These are phyloP conservation scores for Boletus insuetus DNA, from an alignment of 768 basidiomycete genomes.

Conservation along the genomic window DNA sequence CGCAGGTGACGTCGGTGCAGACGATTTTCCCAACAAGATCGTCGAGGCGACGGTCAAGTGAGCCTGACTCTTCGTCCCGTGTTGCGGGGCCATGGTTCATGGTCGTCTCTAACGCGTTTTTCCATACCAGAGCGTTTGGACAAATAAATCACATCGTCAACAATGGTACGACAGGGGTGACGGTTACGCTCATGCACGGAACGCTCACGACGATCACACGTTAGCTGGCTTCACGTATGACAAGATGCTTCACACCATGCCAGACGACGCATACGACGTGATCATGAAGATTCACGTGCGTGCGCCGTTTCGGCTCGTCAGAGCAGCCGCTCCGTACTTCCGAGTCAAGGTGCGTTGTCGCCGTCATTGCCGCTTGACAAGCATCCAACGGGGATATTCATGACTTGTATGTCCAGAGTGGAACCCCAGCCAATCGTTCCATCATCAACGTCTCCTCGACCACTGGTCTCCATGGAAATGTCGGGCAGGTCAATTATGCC, in stretches of 20 bases:
- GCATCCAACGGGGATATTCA: not conserved
- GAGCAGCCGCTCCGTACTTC: conserved; percentile 83
- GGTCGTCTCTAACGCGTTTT: no score
- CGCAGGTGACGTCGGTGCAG: conserved; percentile 77
- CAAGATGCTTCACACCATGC: conserved; percentile 86
- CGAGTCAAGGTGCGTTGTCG: conserved; percentile 56
- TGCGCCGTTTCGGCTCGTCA: conserved; percentile 81
- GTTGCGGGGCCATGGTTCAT: no score
- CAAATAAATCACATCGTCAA: conserved; percentile 87
- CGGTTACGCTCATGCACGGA: no score
- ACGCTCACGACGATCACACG: not conserved
- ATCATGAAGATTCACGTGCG: conserved; percentile 84
- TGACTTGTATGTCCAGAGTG: conserved; percentile 35
- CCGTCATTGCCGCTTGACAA: not conserved
- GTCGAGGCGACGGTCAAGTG: conserved; percentile 74
- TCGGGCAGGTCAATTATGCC: conserved; percentile 83
- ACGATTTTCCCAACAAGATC: conserved; percentile 78
- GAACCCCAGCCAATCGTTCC: conserved; percentile 63
- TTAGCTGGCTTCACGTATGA: conserved; percentile 76
- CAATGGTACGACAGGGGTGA: conserved; percentile 47
- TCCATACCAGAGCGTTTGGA: conserved; percentile 59
- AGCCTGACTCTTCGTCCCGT: conserved; percentile 34
- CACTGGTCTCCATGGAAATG: conserved; percentile 82
- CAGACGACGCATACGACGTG: conserved; percentile 78
- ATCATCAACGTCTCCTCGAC: conserved; percentile 82